phyloP scores from a whole-genome alignment of 805 yeast species.

The Suhomyces emberorum region DNA sequence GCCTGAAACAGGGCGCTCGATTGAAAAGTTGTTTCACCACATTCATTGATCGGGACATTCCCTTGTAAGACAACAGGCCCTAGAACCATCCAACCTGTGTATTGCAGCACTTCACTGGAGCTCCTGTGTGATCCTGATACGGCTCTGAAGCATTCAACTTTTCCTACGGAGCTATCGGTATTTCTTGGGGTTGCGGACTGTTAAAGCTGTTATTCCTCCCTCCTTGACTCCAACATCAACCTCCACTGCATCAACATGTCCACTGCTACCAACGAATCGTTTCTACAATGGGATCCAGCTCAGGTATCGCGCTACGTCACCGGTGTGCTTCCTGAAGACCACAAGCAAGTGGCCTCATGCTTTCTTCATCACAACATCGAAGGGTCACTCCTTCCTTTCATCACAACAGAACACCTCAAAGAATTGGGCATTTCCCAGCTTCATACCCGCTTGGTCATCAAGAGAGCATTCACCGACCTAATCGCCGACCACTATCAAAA shows the following conservation, averaged over 20 bases:
- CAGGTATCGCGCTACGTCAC: conserved; percentile 38
- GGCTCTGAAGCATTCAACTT: too few species aligned
- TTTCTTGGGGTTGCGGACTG: too few species aligned
- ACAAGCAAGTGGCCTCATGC: conserved; percentile 17
- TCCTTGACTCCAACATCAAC: too few species aligned
- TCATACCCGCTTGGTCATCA: conserved; percentile 55
- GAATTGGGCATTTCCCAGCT: conserved; percentile 64
- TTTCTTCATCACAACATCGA: conserved; percentile 62
- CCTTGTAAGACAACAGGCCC: not conserved
- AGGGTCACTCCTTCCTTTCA: conserved; percentile 67
- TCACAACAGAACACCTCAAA: conserved; percentile 65
- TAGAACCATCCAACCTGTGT: not conserved
- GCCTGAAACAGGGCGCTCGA: not conserved
- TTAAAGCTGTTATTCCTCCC: too few species aligned
- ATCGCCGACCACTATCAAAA: conserved; percentile 33
- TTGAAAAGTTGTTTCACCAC: not conserved
- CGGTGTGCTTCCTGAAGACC: conserved; percentile 21
- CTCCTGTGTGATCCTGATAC: too few species aligned
- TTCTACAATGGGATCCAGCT: conserved; percentile 44
- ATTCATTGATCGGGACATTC: not conserved
- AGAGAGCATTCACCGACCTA: conserved; percentile 57
- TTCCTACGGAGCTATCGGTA: too few species aligned
- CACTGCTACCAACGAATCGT: conserved; percentile 26
- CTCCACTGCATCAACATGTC: too few species aligned
- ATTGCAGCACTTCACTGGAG: too few species aligned